Base-by-base conservation (phyloP, 208 protist genomes). In the Trypanosoma melophagium region DNA sequence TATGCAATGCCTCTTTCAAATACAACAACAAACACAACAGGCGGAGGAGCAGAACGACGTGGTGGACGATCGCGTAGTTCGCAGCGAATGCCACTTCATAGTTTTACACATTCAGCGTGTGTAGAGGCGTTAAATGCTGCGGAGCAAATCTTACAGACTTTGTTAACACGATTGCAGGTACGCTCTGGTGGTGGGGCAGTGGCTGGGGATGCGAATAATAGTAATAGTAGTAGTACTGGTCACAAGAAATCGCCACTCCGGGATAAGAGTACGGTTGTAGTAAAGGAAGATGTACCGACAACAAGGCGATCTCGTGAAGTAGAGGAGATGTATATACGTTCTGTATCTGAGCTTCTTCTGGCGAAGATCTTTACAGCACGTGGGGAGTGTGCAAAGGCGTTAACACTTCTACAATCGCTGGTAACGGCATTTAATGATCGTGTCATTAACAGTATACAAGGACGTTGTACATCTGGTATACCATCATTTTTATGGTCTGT, bases 401-500 rank as follows among this genome's bases (percentile, higher is more conserved):
- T 75, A 28, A 22, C 19, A 21, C 2, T 55, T 7, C 41, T 75
- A 17, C 60, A 68, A 35, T 19, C 1, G 1, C 61, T 75, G 17
- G 35, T 75, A 13, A 60, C 13, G 9, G 24, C 13, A 16, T 66
- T 68, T 54, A 59, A 66, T 54, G 69, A 56, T 49, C 1, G 24
- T 38, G 35, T 44, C 0, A 28, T 40, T 16, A 19, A 56, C n/a
- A 14, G 22, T 49, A 12, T 9, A 17, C 49, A 51, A 22, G 13
- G 7, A 21, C 25, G 17, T 47, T 13, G 22, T 44, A 44, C 59
- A 28, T 35, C 57, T 35, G 24, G 31, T 28, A 62, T 66, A 1
- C 80, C 84, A 35, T 87, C 84, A 4, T 87, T 66, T 56, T 62
- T 87, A 5, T 66, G 84, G 61, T 78, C 80, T 25, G 56, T 85